phyloP scores from a whole-genome alignment of 805 yeast species.

The Candida verbasci region DNA sequence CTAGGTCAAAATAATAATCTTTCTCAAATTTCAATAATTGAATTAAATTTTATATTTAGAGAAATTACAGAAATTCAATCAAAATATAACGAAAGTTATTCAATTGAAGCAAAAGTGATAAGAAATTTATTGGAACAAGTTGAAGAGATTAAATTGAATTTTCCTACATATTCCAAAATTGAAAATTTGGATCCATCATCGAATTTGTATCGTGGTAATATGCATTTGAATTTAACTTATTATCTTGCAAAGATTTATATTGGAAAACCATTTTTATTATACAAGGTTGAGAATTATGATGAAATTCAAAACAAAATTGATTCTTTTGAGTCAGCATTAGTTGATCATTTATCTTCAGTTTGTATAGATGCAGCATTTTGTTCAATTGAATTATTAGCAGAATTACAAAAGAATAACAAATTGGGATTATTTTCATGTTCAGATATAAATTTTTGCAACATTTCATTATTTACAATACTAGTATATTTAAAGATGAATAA shows the following conservation, averaged over 20 bases:
- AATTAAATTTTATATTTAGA: slow-evolving; percentile 10
- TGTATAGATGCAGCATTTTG: slow-evolving; percentile 15
- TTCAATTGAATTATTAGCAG: slow-evolving; percentile 11
- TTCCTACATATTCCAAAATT: slow-evolving; percentile 7
- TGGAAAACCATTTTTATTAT: slow-evolving; percentile 14
- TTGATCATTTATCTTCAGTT: slow-evolving; percentile 13
- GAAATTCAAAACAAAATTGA: too few species aligned
- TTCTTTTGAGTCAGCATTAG: slow-evolving; percentile 11
- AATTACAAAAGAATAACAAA: slow-evolving; percentile 11
- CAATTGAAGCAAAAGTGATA: slow-evolving; percentile 9
- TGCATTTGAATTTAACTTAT: slow-evolving; percentile 12
- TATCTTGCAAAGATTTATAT: slow-evolving; percentile 14
- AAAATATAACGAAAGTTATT: background rate
- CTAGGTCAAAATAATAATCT: slow-evolving; percentile 10
- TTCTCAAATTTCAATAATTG: slow-evolving; percentile 10
- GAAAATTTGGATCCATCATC: slow-evolving; percentile 8
- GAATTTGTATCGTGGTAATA: slow-evolving; percentile 9
- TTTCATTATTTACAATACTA: slow-evolving; percentile 12
- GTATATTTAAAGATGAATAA: slow-evolving; percentile 12
- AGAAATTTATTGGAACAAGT: slow-evolving; percentile 9
- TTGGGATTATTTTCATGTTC: slow-evolving; percentile 14
- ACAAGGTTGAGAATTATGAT: slow-evolving; percentile 14
- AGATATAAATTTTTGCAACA: slow-evolving; percentile 13
- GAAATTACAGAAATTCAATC: slow-evolving; percentile 10
- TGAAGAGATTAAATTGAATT: slow-evolving; percentile 8